Evolutionary conservation across 495 filamentous ascomycete species (phyloP).

Genomic region (Elasticomyces elasticus): DNA sequence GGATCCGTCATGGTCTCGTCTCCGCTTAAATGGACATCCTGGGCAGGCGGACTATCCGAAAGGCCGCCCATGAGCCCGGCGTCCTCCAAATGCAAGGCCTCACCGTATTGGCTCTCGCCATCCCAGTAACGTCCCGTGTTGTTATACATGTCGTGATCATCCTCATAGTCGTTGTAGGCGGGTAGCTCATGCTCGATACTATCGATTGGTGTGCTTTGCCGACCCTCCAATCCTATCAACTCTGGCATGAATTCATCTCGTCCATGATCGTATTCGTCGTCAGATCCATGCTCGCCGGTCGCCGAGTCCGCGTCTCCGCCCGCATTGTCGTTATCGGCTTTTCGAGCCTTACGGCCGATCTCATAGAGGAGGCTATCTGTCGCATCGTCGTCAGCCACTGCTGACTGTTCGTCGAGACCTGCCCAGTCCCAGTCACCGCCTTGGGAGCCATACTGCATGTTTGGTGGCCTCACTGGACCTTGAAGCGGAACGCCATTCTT

Average conservation of each 20-base stretch:
- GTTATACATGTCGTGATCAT: slow-evolving; percentile 6
- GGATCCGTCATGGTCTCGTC: slow-evolving; percentile 1
- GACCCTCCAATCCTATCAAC: too few species aligned
- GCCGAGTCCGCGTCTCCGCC: not conserved
- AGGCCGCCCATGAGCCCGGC: not conserved
- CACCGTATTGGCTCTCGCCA: not conserved
- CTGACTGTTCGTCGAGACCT: not conserved
- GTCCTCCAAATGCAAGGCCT: slow-evolving; percentile 10
- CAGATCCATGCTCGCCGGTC: not conserved
- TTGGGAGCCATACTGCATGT: slow-evolving; percentile 2
- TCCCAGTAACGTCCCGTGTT: not conserved
- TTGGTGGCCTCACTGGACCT: slow-evolving; percentile 7
- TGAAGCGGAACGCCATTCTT: not conserved
- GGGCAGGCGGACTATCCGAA: not conserved
- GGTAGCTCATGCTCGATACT: not conserved
- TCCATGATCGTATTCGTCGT: not conserved
- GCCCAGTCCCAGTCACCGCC: not conserved
- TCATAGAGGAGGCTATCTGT: slow-evolving; percentile 1
- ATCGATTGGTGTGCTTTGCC: not conserved
- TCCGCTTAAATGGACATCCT: not conserved
- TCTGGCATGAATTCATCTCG: not conserved
- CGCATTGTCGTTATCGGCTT: not conserved
- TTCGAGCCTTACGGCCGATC: not conserved
- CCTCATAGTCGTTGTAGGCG: not conserved
- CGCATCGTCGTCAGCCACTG: slow-evolving; percentile 1